A percentile compares a stretch with the other conserved stretches of the same genome.
Conservation (phyloP, 73 alveolate species). For the Paramecium octaurelia region DNA sequence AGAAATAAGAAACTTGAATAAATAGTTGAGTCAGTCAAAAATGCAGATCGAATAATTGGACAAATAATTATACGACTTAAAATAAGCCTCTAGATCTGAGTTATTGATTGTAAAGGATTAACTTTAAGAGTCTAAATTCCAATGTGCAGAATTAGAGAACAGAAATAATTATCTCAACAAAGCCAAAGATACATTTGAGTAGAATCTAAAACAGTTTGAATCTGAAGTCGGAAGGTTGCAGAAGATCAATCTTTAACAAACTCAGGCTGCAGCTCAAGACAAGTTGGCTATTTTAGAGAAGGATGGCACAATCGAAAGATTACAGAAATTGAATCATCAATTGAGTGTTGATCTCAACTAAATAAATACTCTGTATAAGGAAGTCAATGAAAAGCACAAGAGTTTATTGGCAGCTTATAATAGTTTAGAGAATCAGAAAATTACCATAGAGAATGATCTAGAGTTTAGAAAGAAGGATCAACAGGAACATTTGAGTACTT, state of each 20-base stretch:
- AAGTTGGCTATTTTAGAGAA: background rate
- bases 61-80: background rate
- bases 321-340: background rate
- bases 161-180: background rate
- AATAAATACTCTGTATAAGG: background rate
- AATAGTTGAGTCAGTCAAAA: background rate
- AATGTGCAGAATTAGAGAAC: background rate
- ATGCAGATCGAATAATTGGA: background rate
- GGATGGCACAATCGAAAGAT: background rate
- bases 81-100: background rate
- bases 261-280: background rate
- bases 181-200: constrained; percentile 11
- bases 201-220: background rate
- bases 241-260: background rate
- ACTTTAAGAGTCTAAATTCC: background rate
- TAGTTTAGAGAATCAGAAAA: background rate
- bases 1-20: background rate
- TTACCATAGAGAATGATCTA: background rate
- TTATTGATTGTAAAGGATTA: background rate
- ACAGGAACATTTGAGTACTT: background rate
- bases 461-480: constrained; percentile 23
- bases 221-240: background rate
- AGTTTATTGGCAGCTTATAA: background rate
- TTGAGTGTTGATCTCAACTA: background rate
- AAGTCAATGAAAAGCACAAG: background rate